Evolutionary conservation across 2,329 filamentous ascomycete genomes (phyloP).

Genomic region (Neopestalotiopsis sp.): DNA sequence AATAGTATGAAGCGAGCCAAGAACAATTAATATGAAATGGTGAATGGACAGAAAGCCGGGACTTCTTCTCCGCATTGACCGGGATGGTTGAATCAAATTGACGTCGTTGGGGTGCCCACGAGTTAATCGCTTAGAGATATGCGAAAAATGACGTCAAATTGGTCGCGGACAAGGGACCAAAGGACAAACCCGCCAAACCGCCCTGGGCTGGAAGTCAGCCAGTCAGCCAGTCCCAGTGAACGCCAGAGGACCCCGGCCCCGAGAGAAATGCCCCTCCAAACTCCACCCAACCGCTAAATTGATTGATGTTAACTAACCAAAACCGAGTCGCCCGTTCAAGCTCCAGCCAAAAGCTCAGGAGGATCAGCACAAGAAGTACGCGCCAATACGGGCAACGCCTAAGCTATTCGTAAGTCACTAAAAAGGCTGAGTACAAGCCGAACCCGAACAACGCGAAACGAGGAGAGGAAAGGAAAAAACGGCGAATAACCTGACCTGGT

Average conservation of each 20-base stretch:
- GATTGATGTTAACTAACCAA: neutral
- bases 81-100: neutral
- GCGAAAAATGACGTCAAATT: constrained; percentile 1
- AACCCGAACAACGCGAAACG: neutral
- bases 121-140: neutral
- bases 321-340: neutral
- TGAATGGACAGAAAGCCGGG: neutral
- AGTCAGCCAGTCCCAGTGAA: no score
- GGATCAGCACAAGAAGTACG: neutral
- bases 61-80: neutral
- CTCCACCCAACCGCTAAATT: no score
- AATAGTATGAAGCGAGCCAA: neutral
- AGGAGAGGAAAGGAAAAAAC: no score
- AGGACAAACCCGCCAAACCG: neutral
- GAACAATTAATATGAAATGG: neutral
- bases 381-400: no score
- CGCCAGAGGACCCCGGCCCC: no score
- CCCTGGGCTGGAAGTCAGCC: neutral
- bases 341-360: neutral
- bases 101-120: neutral
- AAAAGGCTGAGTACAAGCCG: neutral
- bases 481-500: neutral
- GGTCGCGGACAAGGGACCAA: neutral
- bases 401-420: neutral
- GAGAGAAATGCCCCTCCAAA: neutral